A percentile compares a stretch with the other conserved stretches of the same genome.
These are phyloP conservation scores for Jacaranda copaia DNA, from an alignment of 257 asterid genomes.

Conservation along the genomic window DNA sequence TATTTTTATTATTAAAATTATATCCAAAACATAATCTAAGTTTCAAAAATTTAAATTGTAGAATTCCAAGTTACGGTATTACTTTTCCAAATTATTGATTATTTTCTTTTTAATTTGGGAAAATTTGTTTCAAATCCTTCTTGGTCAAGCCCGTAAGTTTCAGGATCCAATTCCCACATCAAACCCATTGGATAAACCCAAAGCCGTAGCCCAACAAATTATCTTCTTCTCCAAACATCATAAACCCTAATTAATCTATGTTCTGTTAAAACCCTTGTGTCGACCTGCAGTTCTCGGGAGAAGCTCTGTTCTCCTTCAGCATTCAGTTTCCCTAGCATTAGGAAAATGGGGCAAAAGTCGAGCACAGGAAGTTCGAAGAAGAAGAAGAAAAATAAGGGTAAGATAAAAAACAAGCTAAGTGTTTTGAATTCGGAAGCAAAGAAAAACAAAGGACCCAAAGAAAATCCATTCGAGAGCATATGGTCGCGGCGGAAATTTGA, in stretches of 20 bases:
- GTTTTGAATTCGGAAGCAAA: slow-evolving; percentile 60
- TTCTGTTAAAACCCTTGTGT: slow-evolving; percentile 36
- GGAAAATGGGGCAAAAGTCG: slow-evolving; percentile 66
- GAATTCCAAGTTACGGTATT: not conserved
- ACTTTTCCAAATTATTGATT: not conserved
- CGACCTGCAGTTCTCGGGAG: not conserved
- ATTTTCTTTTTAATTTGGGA: not conserved
- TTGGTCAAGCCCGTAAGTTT: slow-evolving; percentile 3
- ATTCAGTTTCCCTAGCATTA: slow-evolving; percentile 14
- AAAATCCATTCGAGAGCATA: slow-evolving; percentile 85
- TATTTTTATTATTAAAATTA: no score
- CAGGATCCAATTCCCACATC: not conserved
- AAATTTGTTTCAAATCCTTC: no score
- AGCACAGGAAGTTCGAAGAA: slow-evolving; percentile 46
- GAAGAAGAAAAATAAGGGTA: slow-evolving; percentile 65
- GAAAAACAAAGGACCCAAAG: slow-evolving; percentile 62
- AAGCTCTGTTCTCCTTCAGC: slow-evolving; percentile 7
- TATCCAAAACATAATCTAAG: no score
- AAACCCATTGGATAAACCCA: slow-evolving; percentile 19
- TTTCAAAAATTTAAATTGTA: not conserved
- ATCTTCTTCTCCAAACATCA: slow-evolving; percentile 26
- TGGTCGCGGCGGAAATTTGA: slow-evolving; percentile 90
- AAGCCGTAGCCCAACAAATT: slow-evolving; percentile 6
- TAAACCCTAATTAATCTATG: slow-evolving; percentile 39
- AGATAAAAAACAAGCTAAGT: slow-evolving; percentile 56